A percentile compares a stretch with the other conserved stretches of the same genome.
Conservation (phyloP, 371 early-diverging fungal genomes). For the Choanephora cucurbitarum region DNA sequence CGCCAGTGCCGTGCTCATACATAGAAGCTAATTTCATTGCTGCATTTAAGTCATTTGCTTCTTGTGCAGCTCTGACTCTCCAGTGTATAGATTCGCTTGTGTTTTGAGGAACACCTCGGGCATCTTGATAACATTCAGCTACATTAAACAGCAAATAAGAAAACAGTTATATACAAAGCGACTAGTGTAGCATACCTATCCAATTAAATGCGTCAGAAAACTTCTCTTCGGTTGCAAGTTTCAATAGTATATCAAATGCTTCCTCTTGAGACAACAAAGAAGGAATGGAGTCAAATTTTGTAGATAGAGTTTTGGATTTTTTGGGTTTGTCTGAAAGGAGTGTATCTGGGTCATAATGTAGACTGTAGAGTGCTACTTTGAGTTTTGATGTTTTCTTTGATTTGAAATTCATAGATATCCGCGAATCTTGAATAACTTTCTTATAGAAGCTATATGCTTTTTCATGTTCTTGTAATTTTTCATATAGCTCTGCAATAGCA, state of each 20-base stretch:
- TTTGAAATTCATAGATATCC: conserved; percentile 25
- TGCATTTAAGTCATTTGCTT: conserved; percentile 29
- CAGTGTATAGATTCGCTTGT: conserved; percentile 26
- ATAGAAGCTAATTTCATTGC: conserved; percentile 33
- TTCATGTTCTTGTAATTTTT: conserved; percentile 34
- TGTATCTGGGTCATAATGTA: conserved; percentile 37
- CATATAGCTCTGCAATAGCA: conserved; percentile 47
- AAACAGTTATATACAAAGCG: not conserved
- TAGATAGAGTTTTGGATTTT: not conserved
- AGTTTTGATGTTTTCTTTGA: conserved; percentile 35
- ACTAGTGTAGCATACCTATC: conserved; percentile 31
- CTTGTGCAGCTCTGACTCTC: conserved; percentile 29
- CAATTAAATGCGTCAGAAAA: conserved; percentile 40
- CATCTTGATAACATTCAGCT: conserved; percentile 45
- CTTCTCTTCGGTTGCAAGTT: conserved; percentile 30
- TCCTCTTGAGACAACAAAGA: conserved; percentile 14
- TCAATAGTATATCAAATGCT: conserved; percentile 29
- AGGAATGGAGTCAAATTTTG: conserved; percentile 3
- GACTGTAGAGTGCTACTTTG: conserved; percentile 44
- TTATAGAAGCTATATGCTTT: conserved; percentile 40
- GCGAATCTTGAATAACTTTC: conserved; percentile 32
- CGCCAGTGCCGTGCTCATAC: conserved; percentile 29
- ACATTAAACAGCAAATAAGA: not conserved
- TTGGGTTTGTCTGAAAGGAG: conserved; percentile 4
- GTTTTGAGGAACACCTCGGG: conserved; percentile 28